Percentiles rank a stretch among this genome's conserved stretches.
Conservation (phyloP, 2,329 filamentous ascomycete species). For the Botrytis sinoallii region DNA sequence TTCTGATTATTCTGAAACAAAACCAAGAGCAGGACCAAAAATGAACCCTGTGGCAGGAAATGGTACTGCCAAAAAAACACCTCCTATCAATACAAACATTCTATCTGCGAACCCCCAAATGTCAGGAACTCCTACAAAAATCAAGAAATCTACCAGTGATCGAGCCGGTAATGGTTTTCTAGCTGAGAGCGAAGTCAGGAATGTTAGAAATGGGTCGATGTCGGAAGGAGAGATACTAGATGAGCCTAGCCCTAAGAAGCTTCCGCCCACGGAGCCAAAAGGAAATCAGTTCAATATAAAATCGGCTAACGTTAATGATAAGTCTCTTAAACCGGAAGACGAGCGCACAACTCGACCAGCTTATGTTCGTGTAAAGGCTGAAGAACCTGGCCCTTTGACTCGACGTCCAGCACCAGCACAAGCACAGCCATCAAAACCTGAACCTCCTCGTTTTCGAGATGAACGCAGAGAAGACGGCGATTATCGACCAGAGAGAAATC, state of each 20-base stretch:
- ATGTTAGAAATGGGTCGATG: conserved; percentile 28
- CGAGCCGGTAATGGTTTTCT: conserved; percentile 17
- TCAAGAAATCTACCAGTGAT: conserved; percentile 23
- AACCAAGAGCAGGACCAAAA: conserved; percentile 23
- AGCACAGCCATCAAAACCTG: conserved; percentile 3
- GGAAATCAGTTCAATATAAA: conserved; percentile 23
- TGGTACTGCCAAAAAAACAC: background rate
- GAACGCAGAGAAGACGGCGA: conserved; percentile 29
- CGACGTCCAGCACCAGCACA: conserved; percentile 23
- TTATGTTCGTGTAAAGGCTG: conserved; percentile 20
- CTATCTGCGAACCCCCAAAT: conserved; percentile 26
- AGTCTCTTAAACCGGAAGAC: conserved; percentile 24
- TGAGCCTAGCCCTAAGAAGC: conserved; percentile 27
- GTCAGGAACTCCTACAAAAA: conserved; percentile 29
- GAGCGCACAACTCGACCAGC: conserved; percentile 17
- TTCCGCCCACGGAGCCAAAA: conserved; percentile 26
- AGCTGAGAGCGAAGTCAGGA: conserved; percentile 22
- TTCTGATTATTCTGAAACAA: conserved; percentile 31
- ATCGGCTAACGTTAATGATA: conserved; percentile 23
- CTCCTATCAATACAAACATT: conserved; percentile 7
- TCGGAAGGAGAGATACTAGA: conserved; percentile 38
- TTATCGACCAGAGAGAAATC: conserved; percentile 23
- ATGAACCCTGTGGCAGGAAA: conserved; percentile 23
- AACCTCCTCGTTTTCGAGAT: conserved; percentile 23
- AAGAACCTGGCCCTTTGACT: conserved; percentile 21